A percentile compares a stretch with the other conserved stretches of the same genome.
These are phyloP conservation scores for Trichoderma asperelloides DNA, from an alignment of 495 filamentous ascomycete genomes.

Conservation along the genomic window DNA sequence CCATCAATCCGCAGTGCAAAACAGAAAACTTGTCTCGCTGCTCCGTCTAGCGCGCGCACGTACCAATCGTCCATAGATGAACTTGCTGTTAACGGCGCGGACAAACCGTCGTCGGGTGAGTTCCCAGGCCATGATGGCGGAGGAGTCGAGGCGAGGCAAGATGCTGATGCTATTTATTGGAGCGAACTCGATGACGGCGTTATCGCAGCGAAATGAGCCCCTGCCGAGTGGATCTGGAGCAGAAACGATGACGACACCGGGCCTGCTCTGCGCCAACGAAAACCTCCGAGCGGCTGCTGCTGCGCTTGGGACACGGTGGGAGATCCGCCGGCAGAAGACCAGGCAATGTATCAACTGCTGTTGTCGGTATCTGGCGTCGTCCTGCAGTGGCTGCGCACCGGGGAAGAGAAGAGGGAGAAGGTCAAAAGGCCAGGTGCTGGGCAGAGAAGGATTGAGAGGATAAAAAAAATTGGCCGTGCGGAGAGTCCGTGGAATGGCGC, in stretches of 20 bases:
- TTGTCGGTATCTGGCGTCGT: not conserved
- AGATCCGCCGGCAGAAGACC: not conserved
- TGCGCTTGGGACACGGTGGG: not conserved
- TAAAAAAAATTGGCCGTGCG: not conserved
- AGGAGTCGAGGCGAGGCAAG: not conserved
- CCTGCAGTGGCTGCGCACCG: not conserved
- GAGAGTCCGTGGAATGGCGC: not conserved
- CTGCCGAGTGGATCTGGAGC: not conserved
- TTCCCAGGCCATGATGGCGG: conserved; percentile 42
- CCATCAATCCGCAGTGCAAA: conserved; percentile 16
- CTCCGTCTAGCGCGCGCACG: conserved; percentile 24
- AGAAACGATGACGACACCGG: conserved; percentile 8
- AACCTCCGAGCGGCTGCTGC: not conserved
- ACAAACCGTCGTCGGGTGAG: conserved; percentile 52
- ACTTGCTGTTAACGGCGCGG: conserved; percentile 64
- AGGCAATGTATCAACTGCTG: not conserved
- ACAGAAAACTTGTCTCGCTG: conserved; percentile 11
- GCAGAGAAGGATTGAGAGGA: not conserved
- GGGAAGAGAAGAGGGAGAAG: not conserved
- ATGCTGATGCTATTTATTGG: not conserved
- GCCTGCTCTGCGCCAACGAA: not conserved
- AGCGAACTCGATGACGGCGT: not conserved
- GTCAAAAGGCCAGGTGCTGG: not conserved
- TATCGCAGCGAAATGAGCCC: not conserved
- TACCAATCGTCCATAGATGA: conserved; percentile 74